These are phyloP conservation scores for Solanum lignicaule DNA, from an alignment of 257 asterid genomes.

Conservation along the genomic window DNA sequence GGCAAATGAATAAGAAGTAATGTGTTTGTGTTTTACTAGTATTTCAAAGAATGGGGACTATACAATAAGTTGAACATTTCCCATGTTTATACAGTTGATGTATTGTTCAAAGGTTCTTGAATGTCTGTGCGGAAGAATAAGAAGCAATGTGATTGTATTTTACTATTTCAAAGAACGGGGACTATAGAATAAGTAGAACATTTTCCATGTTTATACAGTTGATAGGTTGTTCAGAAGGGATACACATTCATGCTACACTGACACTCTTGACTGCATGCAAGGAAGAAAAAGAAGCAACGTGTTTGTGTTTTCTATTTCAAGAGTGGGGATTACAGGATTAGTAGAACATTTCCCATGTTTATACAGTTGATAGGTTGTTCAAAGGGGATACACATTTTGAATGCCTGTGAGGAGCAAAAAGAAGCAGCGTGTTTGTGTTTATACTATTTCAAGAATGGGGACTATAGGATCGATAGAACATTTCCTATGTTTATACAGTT, in stretches of 20 bases:
- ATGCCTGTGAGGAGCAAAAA: neutral
- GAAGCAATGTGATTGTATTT: neutral
- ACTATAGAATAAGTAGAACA: neutral
- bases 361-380: neutral
- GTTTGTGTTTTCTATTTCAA: neutral
- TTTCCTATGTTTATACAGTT: neutral
- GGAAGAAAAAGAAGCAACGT: neutral
- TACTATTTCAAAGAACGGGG: neutral
- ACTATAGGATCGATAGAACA: neutral
- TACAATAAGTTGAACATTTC: neutral
- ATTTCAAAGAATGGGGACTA: neutral
- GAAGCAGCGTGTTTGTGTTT: neutral
- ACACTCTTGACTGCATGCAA: neutral
- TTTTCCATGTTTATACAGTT: neutral
- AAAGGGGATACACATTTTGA: neutral
- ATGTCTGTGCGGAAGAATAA: neutral
- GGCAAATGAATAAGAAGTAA: neutral
- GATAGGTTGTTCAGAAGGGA: neutral
- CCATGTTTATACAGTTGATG: neutral
- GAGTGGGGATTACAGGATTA: neutral
- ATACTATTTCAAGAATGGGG: neutral
- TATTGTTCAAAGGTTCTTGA: neutral
- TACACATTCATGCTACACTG: neutral
- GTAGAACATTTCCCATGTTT: neutral
- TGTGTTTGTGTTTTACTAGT: neutral